phyloP scores from a whole-genome alignment of 2,329 filamentous ascomycete genomes.

The Alternaria longipes region DNA sequence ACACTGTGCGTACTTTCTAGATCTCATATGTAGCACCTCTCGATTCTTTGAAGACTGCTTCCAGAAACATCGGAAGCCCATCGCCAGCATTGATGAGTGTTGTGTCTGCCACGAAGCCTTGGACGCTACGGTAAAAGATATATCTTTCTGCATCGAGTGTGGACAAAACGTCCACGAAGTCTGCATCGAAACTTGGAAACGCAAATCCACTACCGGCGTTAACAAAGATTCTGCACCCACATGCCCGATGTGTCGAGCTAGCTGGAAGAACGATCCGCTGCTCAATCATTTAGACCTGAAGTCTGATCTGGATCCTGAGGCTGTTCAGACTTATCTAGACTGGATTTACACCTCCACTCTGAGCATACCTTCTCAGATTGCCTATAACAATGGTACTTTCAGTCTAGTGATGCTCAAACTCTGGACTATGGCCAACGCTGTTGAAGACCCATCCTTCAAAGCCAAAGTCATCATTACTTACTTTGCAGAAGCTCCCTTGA shows the following conservation, averaged over 20 bases:
- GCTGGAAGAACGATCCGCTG: conserved; percentile 13
- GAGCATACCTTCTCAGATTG: not conserved
- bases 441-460: conserved; percentile 1
- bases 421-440: not conserved
- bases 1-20: conserved; percentile 7
- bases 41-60: conserved; percentile 22
- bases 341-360: conserved; percentile 24
- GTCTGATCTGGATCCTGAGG: not conserved
- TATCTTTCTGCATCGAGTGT: conserved; percentile 29
- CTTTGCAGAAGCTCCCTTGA: not conserved
- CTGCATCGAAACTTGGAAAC: conserved; percentile 22
- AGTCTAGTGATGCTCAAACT: not conserved
- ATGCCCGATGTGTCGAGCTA: conserved; percentile 29
- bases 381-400: not conserved
- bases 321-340: conserved; percentile 23
- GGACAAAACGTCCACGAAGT: conserved; percentile 30
- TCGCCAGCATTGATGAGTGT: conserved; percentile 22
- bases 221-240: not conserved
- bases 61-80: conserved; percentile 23
- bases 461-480: not conserved
- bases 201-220: not conserved
- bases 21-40: conserved; percentile 30
- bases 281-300: not conserved
- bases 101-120: conserved; percentile 28
- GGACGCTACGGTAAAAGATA: conserved; percentile 6